phyloP scores from a whole-genome alignment of 441 rosid species.

The Bocquillonia castaneifolia region DNA sequence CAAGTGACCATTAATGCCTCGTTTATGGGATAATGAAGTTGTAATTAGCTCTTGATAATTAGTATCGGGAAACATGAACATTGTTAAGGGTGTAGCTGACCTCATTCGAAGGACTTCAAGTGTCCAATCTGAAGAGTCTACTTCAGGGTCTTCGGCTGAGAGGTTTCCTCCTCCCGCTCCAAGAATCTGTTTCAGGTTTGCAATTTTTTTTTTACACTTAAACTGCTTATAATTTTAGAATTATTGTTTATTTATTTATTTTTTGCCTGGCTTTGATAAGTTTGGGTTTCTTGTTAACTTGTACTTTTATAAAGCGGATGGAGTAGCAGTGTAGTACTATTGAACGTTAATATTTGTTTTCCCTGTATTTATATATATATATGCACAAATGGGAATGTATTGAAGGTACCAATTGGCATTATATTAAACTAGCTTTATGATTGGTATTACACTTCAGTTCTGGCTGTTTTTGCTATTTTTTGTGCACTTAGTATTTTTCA shows the following conservation, averaged over 20 bases:
- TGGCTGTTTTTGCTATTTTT: no score
- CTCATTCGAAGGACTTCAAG: slow-evolving; percentile 64
- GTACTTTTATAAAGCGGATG: neutral
- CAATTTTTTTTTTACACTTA: neutral
- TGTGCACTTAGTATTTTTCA: neutral
- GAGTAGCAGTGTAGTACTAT: neutral
- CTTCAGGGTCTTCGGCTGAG: slow-evolving; percentile 34
- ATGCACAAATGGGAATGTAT: neutral
- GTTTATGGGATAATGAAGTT: slow-evolving; percentile 23
- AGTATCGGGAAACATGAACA: slow-evolving; percentile 49
- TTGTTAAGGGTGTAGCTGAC: slow-evolving; percentile 77
- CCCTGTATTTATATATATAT: neutral
- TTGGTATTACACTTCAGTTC: neutral
- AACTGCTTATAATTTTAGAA: neutral
- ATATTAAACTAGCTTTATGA: neutral
- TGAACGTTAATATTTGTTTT: neutral
- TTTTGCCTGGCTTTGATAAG: neutral
- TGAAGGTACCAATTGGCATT: neutral
- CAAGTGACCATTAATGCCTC: slow-evolving; percentile 19
- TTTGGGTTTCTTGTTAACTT: neutral
- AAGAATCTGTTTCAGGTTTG: slow-evolving; percentile 54
- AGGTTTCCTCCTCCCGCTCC: slow-evolving; percentile 57
- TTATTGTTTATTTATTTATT: neutral
- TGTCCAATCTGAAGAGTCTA: slow-evolving; percentile 41
- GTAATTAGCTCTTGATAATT: slow-evolving; percentile 20